Conservation (phyloP, 2,329 filamentous ascomycete species). For the Xylariaceae sp. region DNA sequence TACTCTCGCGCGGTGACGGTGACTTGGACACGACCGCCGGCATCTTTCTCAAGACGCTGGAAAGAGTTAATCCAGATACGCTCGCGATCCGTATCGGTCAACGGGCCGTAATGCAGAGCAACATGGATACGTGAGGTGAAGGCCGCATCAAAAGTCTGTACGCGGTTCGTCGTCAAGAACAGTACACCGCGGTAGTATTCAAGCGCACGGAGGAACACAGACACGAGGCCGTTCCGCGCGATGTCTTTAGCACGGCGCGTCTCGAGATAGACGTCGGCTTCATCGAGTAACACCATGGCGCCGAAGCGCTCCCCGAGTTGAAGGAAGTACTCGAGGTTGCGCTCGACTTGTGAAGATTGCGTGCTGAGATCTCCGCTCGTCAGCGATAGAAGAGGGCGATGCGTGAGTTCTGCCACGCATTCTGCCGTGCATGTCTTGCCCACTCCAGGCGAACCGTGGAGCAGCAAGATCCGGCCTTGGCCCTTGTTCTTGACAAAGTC, state of each 20-base stretch:
- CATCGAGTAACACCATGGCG: conserved; percentile 55
- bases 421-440: conserved; percentile 57
- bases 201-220: conserved; percentile 48
- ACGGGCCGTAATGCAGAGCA: conserved; percentile 44
- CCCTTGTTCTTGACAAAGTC: conserved; percentile 52
- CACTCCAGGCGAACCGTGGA: conserved; percentile 53
- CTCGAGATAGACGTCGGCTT: conserved; percentile 61
- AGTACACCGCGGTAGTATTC: conserved; percentile 52
- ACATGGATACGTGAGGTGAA: conserved; percentile 50
- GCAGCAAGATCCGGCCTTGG: conserved; percentile 48
- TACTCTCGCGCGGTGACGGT: conserved; percentile 39
- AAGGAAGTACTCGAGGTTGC: conserved; percentile 47
- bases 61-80: conserved; percentile 47
- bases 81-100: conserved; percentile 41
- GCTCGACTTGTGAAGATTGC: conserved; percentile 38
- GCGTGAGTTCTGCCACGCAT: conserved; percentile 50
- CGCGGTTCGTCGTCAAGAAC: conserved; percentile 51
- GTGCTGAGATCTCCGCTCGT: conserved; percentile 49
- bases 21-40: conserved; percentile 36
- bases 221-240: conserved; percentile 46
- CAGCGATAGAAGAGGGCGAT: conserved; percentile 50
- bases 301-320: conserved; percentile 48
- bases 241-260: conserved; percentile 44
- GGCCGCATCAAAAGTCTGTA: conserved; percentile 46
- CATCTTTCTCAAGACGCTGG: conserved; percentile 44